Conservation (phyloP, 352 stramenopile species). For the Globisporangium solare region DNA sequence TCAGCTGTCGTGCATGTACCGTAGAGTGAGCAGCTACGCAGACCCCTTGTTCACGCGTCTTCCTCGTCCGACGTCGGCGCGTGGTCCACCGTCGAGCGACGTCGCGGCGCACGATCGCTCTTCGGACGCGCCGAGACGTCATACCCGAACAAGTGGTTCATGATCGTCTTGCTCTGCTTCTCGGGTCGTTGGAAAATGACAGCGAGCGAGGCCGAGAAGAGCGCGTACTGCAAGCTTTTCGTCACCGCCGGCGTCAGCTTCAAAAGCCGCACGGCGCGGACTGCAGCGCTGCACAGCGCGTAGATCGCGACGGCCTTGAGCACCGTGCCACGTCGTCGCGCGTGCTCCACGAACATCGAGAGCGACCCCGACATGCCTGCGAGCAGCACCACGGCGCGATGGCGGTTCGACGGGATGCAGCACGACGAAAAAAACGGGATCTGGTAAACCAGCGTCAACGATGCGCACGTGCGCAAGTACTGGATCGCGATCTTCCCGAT, state of each 20-base stretch:
- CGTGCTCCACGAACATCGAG: slow-evolving; percentile 43
- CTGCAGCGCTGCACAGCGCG: slow-evolving; percentile 29
- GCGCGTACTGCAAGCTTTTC: slow-evolving; percentile 29
- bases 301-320: slow-evolving; percentile 60
- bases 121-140: slow-evolving; percentile 2
- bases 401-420: slow-evolving; percentile 25
- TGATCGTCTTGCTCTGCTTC: slow-evolving; percentile 36
- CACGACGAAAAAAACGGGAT: slow-evolving; percentile 53
- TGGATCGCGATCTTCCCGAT: slow-evolving; percentile 28
- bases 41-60: too few species aligned
- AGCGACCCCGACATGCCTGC: slow-evolving; percentile 39
- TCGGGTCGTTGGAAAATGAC: slow-evolving; percentile 43
- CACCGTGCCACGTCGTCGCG: slow-evolving; percentile 43
- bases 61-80: too few species aligned
- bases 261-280: slow-evolving; percentile 20
- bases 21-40: too few species aligned
- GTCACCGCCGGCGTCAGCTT: slow-evolving; percentile 14
- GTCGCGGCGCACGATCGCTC: too few species aligned
- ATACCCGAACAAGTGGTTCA: slow-evolving; percentile 56
- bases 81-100: too few species aligned
- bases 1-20: too few species aligned
- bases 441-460: slow-evolving; percentile 59
- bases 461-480: slow-evolving; percentile 53
- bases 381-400: slow-evolving; percentile 28
- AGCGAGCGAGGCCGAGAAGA: slow-evolving; percentile 35